phyloP scores from a whole-genome alignment of 2,329 filamentous ascomycete species.

The Pseudocercospora musae region DNA sequence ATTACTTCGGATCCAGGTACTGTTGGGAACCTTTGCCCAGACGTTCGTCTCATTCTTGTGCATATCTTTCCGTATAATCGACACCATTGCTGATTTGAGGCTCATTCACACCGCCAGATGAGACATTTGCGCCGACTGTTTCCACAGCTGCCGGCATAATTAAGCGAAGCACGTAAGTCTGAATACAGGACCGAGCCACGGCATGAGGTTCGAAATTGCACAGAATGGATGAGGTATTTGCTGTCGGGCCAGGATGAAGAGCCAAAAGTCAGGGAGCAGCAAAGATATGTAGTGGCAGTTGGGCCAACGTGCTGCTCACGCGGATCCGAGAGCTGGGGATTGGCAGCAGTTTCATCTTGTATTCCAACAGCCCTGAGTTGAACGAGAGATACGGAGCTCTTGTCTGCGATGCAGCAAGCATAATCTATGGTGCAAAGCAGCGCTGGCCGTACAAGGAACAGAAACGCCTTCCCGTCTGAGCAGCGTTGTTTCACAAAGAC shows the following conservation, averaged over 20 bases:
- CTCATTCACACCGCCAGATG: constrained; percentile 20
- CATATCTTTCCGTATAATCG: constrained; percentile 24
- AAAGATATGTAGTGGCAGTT: too few relatives aligned
- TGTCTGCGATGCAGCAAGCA: neutral
- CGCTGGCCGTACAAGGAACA: neutral
- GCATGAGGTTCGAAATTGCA: neutral
- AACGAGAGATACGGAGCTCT: neutral
- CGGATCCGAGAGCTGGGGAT: neutral
- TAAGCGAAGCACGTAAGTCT: neutral
- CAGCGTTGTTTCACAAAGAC: too few relatives aligned
- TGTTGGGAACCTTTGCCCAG: constrained; percentile 21
- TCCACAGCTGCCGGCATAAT: neutral
- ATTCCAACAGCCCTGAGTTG: neutral
- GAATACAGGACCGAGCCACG: neutral
- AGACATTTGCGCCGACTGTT: constrained; percentile 9
- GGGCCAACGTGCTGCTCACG: neutral
- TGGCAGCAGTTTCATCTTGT: neutral
- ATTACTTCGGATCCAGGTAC: constrained; percentile 30
- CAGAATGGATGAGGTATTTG: neutral
- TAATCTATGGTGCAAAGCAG: neutral
- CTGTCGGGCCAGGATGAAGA: neutral
- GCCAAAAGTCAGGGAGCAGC: too few relatives aligned
- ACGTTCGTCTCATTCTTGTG: constrained; percentile 29
- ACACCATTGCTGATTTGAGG: constrained; percentile 13
- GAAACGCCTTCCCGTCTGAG: neutral